Conservation (phyloP, 768 basidiomycete genomes). For the Pisolithus orientalis region DNA sequence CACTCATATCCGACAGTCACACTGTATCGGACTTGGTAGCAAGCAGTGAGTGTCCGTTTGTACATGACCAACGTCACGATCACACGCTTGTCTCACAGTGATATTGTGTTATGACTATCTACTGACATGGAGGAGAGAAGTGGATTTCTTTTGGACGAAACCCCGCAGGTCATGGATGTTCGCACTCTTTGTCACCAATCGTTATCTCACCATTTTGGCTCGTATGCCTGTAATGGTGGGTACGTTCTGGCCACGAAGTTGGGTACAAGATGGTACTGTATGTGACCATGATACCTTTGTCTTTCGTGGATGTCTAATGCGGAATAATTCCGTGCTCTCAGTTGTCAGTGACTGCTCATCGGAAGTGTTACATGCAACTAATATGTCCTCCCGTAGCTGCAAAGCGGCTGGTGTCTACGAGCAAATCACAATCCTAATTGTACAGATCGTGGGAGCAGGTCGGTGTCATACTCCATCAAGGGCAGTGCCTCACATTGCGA, state of each 20-base stretch:
- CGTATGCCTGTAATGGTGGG: conserved; percentile 33
- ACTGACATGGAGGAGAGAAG: conserved; percentile 38
- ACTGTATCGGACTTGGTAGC: not conserved
- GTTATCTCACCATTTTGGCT: conserved; percentile 34
- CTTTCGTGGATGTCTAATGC: not conserved
- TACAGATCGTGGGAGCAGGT: conserved; percentile 10
- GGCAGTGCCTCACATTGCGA: not conserved
- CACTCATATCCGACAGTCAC: not conserved
- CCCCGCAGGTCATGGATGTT: conserved; percentile 26
- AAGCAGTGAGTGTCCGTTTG: not conserved
- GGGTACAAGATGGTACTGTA: not conserved
- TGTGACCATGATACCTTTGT: not conserved
- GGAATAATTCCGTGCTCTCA: not conserved
- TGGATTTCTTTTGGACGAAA: conserved; percentile 38
- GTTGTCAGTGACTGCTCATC: conserved; percentile 6
- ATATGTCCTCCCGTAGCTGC: conserved; percentile 3
- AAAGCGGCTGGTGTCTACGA: not conserved
- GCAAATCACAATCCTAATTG: conserved; percentile 2
- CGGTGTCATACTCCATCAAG: not conserved
- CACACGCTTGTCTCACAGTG: conserved; percentile 7
- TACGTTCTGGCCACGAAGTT: conserved; percentile 23
- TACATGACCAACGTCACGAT: not conserved
- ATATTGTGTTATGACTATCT: conserved; percentile 39
- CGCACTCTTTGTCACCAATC: conserved; percentile 36
- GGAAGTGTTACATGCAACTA: not conserved